Evolutionary conservation across 176 grass and related monocot genomes (phyloP).

Genomic region (Cenchrus fungigraminus): DNA sequence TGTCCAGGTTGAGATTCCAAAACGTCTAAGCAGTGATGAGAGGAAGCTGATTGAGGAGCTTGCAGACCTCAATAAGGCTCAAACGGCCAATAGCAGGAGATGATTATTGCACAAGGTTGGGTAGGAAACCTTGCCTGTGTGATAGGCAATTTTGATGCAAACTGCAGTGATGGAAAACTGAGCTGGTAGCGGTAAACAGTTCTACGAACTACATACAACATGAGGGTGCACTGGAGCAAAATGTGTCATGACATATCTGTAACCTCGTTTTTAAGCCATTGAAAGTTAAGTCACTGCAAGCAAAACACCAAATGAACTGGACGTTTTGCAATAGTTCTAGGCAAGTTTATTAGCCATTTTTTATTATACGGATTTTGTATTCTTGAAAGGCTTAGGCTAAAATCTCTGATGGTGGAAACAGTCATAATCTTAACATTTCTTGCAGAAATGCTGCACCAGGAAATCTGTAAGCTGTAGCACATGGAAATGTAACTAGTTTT

Average conservation of each 20-base stretch:
- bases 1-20: conserved; percentile 97
- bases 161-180: conserved; percentile 33
- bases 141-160: conserved; percentile 56
- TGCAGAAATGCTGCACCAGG: conserved; percentile 4
- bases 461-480: conserved; percentile 16
- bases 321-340: conserved; percentile 51
- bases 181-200: conserved; percentile 6
- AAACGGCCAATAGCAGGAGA: conserved; percentile 70
- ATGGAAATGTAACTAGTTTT: conserved; percentile 20
- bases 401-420: background rate
- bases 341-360: conserved; percentile 43
- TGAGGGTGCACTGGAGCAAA: background rate
- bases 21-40: conserved; percentile 85
- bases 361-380: conserved; percentile 22
- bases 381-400: conserved; percentile 36
- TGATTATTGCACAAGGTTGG: conserved; percentile 39
- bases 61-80: conserved; percentile 68
- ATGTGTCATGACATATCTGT: conserved; percentile 29
- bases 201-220: conserved; percentile 7
- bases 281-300: conserved; percentile 36
- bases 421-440: background rate
- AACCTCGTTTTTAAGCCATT: conserved; percentile 35
- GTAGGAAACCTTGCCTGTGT: conserved; percentile 34
- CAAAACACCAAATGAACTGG: conserved; percentile 29
- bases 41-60: conserved; percentile 94